Evolutionary conservation across 2,329 filamentous ascomycete genomes (phyloP).

Genomic region (Pochonia chlamydosporia): DNA sequence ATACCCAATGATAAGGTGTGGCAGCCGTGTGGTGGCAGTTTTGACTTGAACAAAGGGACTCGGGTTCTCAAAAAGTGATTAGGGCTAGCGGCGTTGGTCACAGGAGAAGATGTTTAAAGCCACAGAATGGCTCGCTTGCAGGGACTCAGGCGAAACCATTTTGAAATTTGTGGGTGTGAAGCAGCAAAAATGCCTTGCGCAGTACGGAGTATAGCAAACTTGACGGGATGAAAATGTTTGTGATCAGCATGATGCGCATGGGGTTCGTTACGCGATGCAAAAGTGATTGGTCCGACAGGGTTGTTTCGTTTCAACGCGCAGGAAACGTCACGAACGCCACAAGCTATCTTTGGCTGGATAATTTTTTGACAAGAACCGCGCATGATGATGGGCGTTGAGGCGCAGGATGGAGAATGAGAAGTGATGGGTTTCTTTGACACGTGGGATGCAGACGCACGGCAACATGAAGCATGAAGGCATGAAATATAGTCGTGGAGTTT

Average conservation of each 20-base stretch:
- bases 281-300: not conserved
- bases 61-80: slow-evolving; percentile 5
- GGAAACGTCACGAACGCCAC: slow-evolving; percentile 1
- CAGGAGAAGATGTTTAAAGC: not conserved
- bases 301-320: slow-evolving; percentile 9
- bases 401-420: no score
- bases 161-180: not conserved
- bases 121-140: not conserved
- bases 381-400: not conserved
- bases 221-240: not conserved
- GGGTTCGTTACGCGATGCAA: not conserved
- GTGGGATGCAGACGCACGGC: no score
- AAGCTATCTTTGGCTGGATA: slow-evolving; percentile 1
- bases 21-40: not conserved
- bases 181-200: not conserved
- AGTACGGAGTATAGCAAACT: no score
- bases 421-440: no score
- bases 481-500: no score
- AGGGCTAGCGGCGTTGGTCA: not conserved
- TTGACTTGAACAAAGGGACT: not conserved
- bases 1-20: not conserved
- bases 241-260: not conserved
- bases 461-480: no score
- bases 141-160: not conserved
- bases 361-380: slow-evolving; percentile 1